Conservation (phyloP, 2,329 filamentous ascomycete species). For the Tolypocladium inflatum region DNA sequence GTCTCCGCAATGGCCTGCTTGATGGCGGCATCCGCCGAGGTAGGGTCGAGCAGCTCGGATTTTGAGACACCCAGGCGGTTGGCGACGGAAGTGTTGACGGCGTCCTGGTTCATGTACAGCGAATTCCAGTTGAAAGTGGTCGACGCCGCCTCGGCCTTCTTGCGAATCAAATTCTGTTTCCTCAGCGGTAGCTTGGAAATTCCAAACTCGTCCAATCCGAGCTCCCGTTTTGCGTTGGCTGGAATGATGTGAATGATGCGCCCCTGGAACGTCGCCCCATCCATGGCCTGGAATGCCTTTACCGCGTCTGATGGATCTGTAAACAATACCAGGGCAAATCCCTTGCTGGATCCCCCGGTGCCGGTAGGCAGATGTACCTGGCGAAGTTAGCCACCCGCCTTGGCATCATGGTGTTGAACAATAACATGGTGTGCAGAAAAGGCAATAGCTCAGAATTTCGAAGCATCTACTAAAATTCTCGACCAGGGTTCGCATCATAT, state of each 20-base stretch:
- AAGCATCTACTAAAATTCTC: constrained; percentile 99
- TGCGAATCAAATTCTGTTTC: constrained; percentile 84
- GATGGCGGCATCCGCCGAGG: constrained; percentile 84
- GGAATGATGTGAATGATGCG: constrained; percentile 86
- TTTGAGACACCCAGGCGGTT: constrained; percentile 82
- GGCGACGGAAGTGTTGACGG: constrained; percentile 84
- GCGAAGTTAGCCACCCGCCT: constrained; percentile 16
- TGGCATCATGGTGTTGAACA: constrained; percentile 8
- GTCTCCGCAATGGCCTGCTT: constrained; percentile 97
- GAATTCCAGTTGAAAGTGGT: constrained; percentile 95
- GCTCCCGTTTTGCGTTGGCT: constrained; percentile 70
- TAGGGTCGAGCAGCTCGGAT: constrained; percentile 88
- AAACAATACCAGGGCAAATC: constrained; percentile 83
- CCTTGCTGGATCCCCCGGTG: constrained; percentile 67
- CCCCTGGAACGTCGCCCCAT: constrained; percentile 85
- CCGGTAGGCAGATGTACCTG: constrained; percentile 83
- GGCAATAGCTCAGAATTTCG: constrained; percentile 59
- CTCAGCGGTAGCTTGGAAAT: constrained; percentile 89
- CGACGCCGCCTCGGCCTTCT: constrained; percentile 69
- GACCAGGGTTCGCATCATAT: constrained; percentile 84
- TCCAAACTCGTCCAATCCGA: constrained; percentile 76
- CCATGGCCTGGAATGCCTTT: constrained; percentile 67
- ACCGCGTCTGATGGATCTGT: constrained; percentile 62
- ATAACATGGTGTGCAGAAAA: constrained; percentile 13
- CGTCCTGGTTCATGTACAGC: constrained; percentile 97